Evolutionary conservation across 805 yeast species (phyloP), one percentile per base, ranked within the genome.

Genomic region (Candida methanosorbosa): DNA sequence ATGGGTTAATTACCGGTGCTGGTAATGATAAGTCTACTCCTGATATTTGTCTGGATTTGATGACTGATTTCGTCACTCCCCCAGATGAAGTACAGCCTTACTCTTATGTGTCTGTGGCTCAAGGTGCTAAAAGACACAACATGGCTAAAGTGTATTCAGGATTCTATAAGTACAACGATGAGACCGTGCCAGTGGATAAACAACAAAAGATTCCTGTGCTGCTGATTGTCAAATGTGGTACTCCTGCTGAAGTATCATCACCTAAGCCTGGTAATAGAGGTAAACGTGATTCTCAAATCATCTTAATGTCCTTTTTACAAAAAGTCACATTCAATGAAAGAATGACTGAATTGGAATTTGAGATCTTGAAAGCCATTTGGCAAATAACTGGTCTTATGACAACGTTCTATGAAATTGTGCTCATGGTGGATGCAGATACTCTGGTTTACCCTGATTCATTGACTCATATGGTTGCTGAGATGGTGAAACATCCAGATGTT

Each of bases 121-220:
- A 82, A 47, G 98, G 98, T 46, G 49, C 83, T 4, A 92, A 86
- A 62, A 80, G 98, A 55, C 98, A 92, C 54, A 92, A 92, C 56
- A 87, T 88, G 95, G 97, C 98, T 20, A 90, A 88, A 59, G 87
- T 90, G 3, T 90, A 86, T 52, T 79, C 95, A 11, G 98, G 98
- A 0, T 92, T 84, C 55, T 92, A 92, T 63, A 79, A 79, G 45
- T 92, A 88, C 53, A 78, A 84, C 48, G 82, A 82, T 43, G 50
- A 60, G 3, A 82, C 90, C 1, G 77, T 87, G 29, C 84, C 90
- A 2, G 61, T 63, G 2, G 88, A 82, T 41, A 81, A 81, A 46
- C 97, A 90, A 59, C 88, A 83, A 54, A 70, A 86, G 43, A 83
- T 83, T 18, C 96, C 96, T 1, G 66, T 87, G 44, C 53, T 88